Evolutionary conservation across 2,329 filamentous ascomycete genomes (phyloP).

Genomic region (Aspergillus caelatus): DNA sequence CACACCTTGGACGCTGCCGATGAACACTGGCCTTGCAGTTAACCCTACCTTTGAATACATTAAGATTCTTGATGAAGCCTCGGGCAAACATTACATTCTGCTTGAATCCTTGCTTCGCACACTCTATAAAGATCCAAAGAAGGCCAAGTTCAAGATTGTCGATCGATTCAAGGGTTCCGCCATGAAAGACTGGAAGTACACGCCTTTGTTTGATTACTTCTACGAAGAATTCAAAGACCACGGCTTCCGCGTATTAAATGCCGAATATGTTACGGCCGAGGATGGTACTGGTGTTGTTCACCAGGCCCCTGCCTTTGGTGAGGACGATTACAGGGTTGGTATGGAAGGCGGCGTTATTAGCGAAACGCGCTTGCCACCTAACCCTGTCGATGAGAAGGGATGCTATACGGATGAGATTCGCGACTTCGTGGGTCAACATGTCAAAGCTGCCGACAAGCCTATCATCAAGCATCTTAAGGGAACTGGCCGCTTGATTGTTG

Average conservation of each 20-base stretch:
- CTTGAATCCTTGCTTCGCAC: constrained; percentile 79
- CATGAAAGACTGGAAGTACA: constrained; percentile 86
- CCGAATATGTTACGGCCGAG: constrained; percentile 82
- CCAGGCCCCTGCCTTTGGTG: constrained; percentile 89
- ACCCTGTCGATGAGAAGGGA: constrained; percentile 84
- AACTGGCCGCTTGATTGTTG: constrained; percentile 75
- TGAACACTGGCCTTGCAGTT: constrained; percentile 74
- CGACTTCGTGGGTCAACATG: constrained; percentile 84
- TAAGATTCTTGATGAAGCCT: constrained; percentile 81
- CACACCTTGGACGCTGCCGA: constrained; percentile 84
- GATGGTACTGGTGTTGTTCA: constrained; percentile 94
- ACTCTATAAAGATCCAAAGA: constrained; percentile 93
- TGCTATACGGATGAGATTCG: constrained; percentile 75
- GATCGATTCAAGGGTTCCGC: constrained; percentile 79
- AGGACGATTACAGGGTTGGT: constrained; percentile 91
- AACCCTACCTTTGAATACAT: constrained; percentile 85
- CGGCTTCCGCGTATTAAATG: constrained; percentile 81
- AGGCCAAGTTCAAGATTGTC: constrained; percentile 85
- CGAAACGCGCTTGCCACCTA: constrained; percentile 77
- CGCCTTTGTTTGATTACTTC: constrained; percentile 88
- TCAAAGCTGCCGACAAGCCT: constrained; percentile 88
- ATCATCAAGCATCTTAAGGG: constrained; percentile 89
- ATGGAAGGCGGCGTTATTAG: constrained; percentile 75
- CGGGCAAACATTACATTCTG: constrained; percentile 81
- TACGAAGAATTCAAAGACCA: constrained; percentile 84